Percentiles rank a stretch among this genome's conserved stretches.
Conservation (phyloP, 1,139 yeast species). For the Candida sp. region DNA sequence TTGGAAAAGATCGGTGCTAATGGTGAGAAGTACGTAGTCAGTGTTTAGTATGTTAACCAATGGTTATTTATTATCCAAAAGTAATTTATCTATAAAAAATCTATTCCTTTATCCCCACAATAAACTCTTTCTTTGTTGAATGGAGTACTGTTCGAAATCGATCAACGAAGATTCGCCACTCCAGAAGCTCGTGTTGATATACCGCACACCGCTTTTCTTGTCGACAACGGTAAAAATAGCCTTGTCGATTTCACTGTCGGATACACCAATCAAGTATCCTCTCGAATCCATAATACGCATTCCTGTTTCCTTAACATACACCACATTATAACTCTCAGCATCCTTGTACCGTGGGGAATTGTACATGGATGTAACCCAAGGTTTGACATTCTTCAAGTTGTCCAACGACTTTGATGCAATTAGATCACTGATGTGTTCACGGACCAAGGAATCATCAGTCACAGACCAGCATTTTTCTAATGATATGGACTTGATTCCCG, state of each 20-base stretch:
- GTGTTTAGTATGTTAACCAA: slow-evolving; percentile 11
- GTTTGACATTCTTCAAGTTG: not conserved
- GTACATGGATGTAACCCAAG: slow-evolving; percentile 24
- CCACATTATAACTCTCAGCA: slow-evolving; percentile 18
- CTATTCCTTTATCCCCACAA: slow-evolving; percentile 10
- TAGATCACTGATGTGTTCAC: slow-evolving; percentile 20
- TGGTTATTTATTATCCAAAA: not conserved
- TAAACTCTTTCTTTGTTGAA: slow-evolving; percentile 19
- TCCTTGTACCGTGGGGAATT: slow-evolving; percentile 28
- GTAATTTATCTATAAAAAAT: not conserved
- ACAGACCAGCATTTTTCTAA: slow-evolving; percentile 39
- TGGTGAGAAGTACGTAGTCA: slow-evolving; percentile 45
- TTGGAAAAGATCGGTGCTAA: slow-evolving; percentile 44
- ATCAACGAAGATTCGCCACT: slow-evolving; percentile 27
- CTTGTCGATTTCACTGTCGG: slow-evolving; percentile 3
- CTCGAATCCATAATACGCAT: slow-evolving; percentile 5
- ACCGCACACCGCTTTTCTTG: not conserved
- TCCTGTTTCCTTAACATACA: slow-evolving; percentile 8
- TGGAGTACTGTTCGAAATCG: slow-evolving; percentile 36
- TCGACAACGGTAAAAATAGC: slow-evolving; percentile 7
- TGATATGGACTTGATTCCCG: slow-evolving; percentile 14
- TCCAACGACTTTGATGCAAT: not conserved
- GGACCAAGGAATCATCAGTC: slow-evolving; percentile 27
- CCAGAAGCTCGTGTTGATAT: slow-evolving; percentile 25
- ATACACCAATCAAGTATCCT: slow-evolving; percentile 12